A percentile compares a stretch with the other conserved stretches of the same genome.
These are phyloP conservation scores for Nemania sp. DNA, from an alignment of 2,329 filamentous ascomycete genomes.

Conservation along the genomic window DNA sequence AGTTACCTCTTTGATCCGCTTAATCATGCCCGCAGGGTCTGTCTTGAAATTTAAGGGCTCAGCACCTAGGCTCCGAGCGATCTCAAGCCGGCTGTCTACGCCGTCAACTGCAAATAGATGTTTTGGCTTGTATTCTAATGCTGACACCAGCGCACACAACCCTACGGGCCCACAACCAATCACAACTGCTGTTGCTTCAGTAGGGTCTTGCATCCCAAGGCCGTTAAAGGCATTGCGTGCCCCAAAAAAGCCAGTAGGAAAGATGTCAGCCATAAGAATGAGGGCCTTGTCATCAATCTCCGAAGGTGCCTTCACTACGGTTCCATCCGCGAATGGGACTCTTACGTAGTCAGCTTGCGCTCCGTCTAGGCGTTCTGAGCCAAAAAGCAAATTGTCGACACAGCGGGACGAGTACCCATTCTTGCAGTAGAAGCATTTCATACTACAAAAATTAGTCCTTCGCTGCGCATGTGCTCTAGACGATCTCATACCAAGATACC, in stretches of 20 bases:
- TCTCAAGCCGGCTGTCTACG: slow-evolving; percentile 77
- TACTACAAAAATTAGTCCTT: slow-evolving; percentile 54
- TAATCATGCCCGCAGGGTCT: slow-evolving; percentile 72
- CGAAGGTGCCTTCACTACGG: slow-evolving; percentile 77
- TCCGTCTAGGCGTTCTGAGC: slow-evolving; percentile 76
- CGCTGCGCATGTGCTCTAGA: neutral
- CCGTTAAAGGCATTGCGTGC: slow-evolving; percentile 80
- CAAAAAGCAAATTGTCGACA: slow-evolving; percentile 76
- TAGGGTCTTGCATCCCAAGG: slow-evolving; percentile 67
- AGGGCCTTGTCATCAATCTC: slow-evolving; percentile 79
- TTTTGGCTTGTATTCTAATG: slow-evolving; percentile 79
- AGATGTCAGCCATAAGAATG: slow-evolving; percentile 93
- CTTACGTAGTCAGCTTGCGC: slow-evolving; percentile 86
- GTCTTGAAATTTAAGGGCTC: slow-evolving; percentile 84
- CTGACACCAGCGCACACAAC: slow-evolving; percentile 83
- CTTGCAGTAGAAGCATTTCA: slow-evolving; percentile 86
- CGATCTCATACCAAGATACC: slow-evolving; percentile 72
- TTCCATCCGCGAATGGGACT: slow-evolving; percentile 83
- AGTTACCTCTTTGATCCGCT: slow-evolving; percentile 79
- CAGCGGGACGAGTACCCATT: slow-evolving; percentile 83
- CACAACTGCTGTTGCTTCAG: slow-evolving; percentile 78
- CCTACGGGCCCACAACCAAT: slow-evolving; percentile 90
- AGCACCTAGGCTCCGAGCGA: slow-evolving; percentile 80
- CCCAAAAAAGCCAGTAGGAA: slow-evolving; percentile 87
- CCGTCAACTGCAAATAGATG: slow-evolving; percentile 84